Base-by-base conservation (phyloP, 163 green algal genomes). In the Scenedesmus sp. region DNA sequence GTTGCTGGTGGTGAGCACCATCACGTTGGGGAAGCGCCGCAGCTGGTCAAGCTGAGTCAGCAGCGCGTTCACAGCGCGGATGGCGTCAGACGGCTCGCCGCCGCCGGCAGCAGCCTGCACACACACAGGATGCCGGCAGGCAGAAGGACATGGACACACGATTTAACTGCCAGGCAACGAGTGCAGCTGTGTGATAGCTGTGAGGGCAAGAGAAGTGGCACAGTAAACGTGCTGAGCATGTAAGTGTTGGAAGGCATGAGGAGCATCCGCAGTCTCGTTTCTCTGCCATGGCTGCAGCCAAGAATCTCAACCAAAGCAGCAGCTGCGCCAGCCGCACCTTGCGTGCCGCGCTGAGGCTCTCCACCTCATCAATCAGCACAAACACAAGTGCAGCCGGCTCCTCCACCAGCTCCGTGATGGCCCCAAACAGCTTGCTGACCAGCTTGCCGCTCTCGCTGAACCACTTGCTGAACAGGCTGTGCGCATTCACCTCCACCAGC, bases 401-500 rank as follows among this genome's bases (percentile, higher is more conserved):
- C 82, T 99, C 98, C 66, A 99, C 92, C 62, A 98, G 93, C 86
- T 99, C 97, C 59, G 96, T 95, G 90, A 99, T 98, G 90, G 97
- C 96, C 5, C 91, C 82, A 93, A 99, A 99, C 56, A 99, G 96
- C 81, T 96, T 96, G 83, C 88, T 93, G 12, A 96, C 92, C 82
- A 96, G 93, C 88, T 96, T 96, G 73, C 94, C 93, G 84, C 92
- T 95, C 76, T 95, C 93, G 92, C 95, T 94, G 93, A 99, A 99
- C 95, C 96, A 99, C 90, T 98, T 98, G 95, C 93, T 97, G 95
- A 99, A 99, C 4, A 99, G 96, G 84, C 93, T 97, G 95, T 99
- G 98, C 0, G 98, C 98, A 93, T 99, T 99, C 54, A 99, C 97
- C 95, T 99, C 98, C 5, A 99, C 95, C 59, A 99, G 94, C 93